phyloP scores from a whole-genome alignment of 352 stramenopile genomes.

The Pythium apleroticum region DNA sequence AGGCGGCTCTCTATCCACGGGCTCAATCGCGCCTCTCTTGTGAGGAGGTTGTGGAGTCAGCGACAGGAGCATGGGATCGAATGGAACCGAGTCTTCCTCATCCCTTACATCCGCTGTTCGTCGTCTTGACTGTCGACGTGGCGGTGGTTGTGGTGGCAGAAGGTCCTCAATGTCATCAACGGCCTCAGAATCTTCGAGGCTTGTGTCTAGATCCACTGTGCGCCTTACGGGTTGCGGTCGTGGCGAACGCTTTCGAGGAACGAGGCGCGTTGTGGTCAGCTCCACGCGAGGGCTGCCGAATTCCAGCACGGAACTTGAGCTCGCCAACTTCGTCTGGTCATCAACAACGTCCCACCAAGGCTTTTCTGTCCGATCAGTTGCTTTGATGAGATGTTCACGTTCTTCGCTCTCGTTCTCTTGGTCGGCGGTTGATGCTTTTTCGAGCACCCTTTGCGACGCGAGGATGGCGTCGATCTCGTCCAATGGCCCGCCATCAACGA shows the following conservation, averaged over 20 bases:
- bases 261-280: neutral
- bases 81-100: conserved; percentile 52
- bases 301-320: conserved; percentile 42
- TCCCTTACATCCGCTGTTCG: conserved; percentile 12
- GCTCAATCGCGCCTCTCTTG: neutral
- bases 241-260: neutral
- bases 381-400: neutral
- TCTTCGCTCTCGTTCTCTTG: neutral
- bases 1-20: neutral
- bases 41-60: conserved; percentile 48
- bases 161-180: conserved; percentile 66
- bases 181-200: conserved; percentile 40
- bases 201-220: conserved; percentile 5
- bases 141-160: conserved; percentile 41
- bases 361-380: conserved; percentile 1
- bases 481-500: conserved; percentile 20
- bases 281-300: conserved; percentile 48
- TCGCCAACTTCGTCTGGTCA: conserved; percentile 28
- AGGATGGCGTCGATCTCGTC: conserved; percentile 73
- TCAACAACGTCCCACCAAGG: conserved; percentile 58
- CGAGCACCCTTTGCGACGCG: conserved; percentile 46
- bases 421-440: conserved; percentile 14
- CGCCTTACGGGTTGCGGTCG: conserved; percentile 3
- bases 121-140: neutral
- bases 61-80: conserved; percentile 41